These are phyloP conservation scores for Leccinum subgranulosum DNA, from an alignment of 768 basidiomycete species.

Conservation along the genomic window DNA sequence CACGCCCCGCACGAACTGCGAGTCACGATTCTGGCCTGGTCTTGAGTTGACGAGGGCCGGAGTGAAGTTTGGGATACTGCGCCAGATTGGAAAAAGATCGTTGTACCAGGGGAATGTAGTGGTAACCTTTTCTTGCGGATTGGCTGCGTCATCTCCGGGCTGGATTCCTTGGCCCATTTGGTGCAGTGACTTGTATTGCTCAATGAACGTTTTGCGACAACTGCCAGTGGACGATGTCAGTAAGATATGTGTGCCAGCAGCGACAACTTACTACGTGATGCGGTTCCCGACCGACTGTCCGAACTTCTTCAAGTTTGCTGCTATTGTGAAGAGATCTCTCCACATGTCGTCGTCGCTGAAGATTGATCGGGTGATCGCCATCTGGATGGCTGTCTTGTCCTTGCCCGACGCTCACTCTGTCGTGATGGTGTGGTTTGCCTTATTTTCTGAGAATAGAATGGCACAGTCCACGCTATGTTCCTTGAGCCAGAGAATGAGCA, in stretches of 20 bases:
- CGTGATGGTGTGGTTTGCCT: background rate
- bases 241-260: background rate
- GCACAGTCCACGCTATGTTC: background rate
- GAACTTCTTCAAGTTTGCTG: background rate
- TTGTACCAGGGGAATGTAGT: background rate
- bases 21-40: too few species aligned
- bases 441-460: background rate
- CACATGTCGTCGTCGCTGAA: background rate
- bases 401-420: background rate
- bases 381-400: background rate
- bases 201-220: background rate
- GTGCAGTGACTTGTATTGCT: background rate
- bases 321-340: background rate
- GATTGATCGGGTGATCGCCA: background rate
- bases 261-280: background rate
- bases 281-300: background rate
- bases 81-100: background rate
- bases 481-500: background rate
- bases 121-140: background rate
- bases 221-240: background rate
- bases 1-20: too few species aligned
- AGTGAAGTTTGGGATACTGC: too few species aligned
- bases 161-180: background rate
- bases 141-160: background rate
- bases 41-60: too few species aligned